Base-by-base conservation (phyloP, 768 basidiomycete genomes). In the Suillus paluster region DNA sequence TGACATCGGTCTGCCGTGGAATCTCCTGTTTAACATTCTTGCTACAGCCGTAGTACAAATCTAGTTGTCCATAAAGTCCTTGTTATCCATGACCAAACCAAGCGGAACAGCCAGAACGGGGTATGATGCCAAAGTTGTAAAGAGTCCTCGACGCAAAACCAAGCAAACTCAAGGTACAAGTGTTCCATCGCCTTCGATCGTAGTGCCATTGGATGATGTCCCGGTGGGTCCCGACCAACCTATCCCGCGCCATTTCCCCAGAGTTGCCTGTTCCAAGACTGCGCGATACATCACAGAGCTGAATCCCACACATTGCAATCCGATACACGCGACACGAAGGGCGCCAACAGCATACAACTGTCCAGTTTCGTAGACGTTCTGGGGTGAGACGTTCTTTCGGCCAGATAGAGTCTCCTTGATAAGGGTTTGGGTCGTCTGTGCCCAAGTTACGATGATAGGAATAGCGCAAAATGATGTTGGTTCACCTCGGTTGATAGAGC, bases 321-420 rank as follows among this genome's bases (percentile, higher is more conserved):
- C 91, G 60, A 93, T 76, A 66, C 90, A 92, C 15, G 87, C 88
- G 25, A 90, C 83, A 63, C 84, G 87, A 52, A 93, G 80, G 27
- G 90, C 91, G 2, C 91, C 91, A 1, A 80, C 87, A 5, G 82
- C 79, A 69, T 92, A 93, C 36, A 92, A 82, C 70, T 93, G 91
- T 1, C 80, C 77, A 0, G 84, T 86, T 71, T 93, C 91, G 75
- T 92, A 92, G 30, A 86, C 74, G 67, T 89, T 91, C 71, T 91
- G 90, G 19, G 91, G 90, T 2, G 90, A 90, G 21, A 84, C 84
- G 70, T 90, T 91, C 73, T 90, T 92, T 50, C 91, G 84, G 7
- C 80, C 85, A 2, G 82, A 74, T 39, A 92, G 78, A 0, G 91
- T 93, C 61, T 92, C 91, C 73, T 84, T 91, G 64, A 92, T 79